Percentiles rank a stretch among this genome's conserved stretches.
Evolutionary conservation across 768 basidiomycete genomes (phyloP).

Genomic region (Leucocoprinus sp.): DNA sequence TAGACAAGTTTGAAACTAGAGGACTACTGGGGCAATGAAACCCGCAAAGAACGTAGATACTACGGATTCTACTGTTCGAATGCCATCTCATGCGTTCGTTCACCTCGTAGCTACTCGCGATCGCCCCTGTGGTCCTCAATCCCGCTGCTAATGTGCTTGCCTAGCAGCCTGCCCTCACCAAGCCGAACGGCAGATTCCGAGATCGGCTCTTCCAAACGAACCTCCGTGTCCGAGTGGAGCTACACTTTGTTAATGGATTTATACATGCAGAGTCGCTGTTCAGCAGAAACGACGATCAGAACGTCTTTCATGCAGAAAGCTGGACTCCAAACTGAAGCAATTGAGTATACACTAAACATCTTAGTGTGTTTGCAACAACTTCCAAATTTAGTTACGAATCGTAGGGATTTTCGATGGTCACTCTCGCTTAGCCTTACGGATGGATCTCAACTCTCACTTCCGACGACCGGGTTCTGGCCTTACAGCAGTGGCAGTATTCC

Average conservation of each 20-base stretch:
- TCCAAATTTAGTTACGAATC: neutral
- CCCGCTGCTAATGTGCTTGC: neutral
- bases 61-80: neutral
- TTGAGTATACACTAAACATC: slow-evolving; percentile 18
- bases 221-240: slow-evolving; percentile 24
- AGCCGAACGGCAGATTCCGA: slow-evolving; percentile 17
- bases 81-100: neutral
- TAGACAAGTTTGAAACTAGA: too few relatives aligned
- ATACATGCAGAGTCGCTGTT: neutral
- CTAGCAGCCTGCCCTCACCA: slow-evolving; percentile 12
- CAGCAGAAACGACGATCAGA: slow-evolving; percentile 26
- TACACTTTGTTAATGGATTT: slow-evolving; percentile 10
- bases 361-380: neutral
- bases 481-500: slow-evolving; percentile 23
- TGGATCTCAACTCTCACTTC: slow-evolving; percentile 21
- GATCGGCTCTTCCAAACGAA: slow-evolving; percentile 25
- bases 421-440: slow-evolving; percentile 21
- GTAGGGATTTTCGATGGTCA: slow-evolving; percentile 25
- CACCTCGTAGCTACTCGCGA: neutral
- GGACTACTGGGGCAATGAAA: too few relatives aligned
- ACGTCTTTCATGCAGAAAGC: slow-evolving; percentile 20
- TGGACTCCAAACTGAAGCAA: slow-evolving; percentile 17
- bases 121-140: neutral
- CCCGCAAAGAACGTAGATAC: too few relatives aligned
- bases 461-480: slow-evolving; percentile 26